Percentiles rank a stretch among this genome's conserved stretches.
Conservation (phyloP, 2,329 filamentous ascomycete species). For the Ceratocystiopsis sp. region DNA sequence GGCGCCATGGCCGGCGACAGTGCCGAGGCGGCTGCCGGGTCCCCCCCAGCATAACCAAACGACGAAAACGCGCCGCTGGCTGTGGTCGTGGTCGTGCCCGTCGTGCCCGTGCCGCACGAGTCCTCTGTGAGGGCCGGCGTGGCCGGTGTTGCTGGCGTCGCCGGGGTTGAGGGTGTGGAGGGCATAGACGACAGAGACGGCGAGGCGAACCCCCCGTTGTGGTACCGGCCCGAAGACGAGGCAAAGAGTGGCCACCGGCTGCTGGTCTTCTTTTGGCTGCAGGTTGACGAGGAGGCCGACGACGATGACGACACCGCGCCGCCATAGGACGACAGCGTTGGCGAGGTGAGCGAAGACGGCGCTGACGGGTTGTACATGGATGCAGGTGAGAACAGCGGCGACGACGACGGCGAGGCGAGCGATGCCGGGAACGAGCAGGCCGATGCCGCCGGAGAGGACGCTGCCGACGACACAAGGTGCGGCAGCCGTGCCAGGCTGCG, state of each 20-base stretch:
- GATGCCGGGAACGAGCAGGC: not conserved
- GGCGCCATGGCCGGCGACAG: not conserved
- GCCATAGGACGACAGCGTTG: conserved; percentile 5
- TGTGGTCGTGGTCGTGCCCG: conserved; percentile 2
- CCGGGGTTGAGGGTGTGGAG: not conserved
- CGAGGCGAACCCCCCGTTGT: not conserved
- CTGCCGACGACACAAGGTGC: conserved; percentile 14
- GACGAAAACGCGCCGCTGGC: conserved; percentile 11
- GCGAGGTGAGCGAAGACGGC: conserved; percentile 18
- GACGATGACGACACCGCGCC: not conserved
- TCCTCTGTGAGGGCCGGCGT: conserved; percentile 16
- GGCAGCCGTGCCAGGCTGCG: conserved; percentile 23
- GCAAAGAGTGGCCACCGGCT: conserved; percentile 4
- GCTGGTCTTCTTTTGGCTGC: too few species aligned
- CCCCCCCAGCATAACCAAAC: conserved; percentile 7
- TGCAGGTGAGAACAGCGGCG: not conserved
- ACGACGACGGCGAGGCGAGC: conserved; percentile 13
- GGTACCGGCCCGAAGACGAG: conserved; percentile 1
- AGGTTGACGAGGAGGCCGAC: not conserved
- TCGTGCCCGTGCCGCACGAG: conserved; percentile 10
- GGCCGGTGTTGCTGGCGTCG: conserved; percentile 24
- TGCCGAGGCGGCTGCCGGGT: conserved; percentile 1
- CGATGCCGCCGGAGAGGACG: not conserved
- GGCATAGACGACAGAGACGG: conserved; percentile 7
- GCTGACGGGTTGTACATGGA: not conserved